These are phyloP conservation scores for Coemansia sp. DNA, from an alignment of 192 early-diverging fungal species.

Conservation along the genomic window DNA sequence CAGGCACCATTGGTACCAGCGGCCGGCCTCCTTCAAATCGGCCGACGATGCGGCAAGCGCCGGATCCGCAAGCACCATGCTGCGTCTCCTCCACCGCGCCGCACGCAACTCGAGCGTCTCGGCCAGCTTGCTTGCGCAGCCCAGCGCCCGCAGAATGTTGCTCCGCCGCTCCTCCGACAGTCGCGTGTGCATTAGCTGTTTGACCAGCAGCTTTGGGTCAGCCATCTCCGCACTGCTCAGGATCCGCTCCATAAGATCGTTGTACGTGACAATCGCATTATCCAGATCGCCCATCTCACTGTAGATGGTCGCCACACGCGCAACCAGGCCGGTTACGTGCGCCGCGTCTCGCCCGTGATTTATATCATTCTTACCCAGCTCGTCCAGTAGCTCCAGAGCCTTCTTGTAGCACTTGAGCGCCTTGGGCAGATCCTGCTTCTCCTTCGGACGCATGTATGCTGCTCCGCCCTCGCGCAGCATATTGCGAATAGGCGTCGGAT, in stretches of 20 bases:
- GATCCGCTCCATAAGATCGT: constrained; percentile 44
- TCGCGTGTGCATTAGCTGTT: constrained; percentile 25
- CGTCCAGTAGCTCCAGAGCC: constrained; percentile 35
- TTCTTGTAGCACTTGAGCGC: constrained; percentile 36
- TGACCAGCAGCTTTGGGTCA: constrained; percentile 36
- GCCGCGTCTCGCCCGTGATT: constrained; percentile 28
- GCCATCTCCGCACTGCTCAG: constrained; percentile 36
- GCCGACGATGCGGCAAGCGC: constrained; percentile 19
- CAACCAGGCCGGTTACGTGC: constrained; percentile 48
- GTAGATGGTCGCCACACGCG: constrained; percentile 41
- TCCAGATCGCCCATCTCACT: constrained; percentile 50
- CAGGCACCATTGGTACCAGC: constrained; percentile 58
- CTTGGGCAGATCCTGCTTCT: constrained; percentile 52
- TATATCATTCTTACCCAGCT: constrained; percentile 28
- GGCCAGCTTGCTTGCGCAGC: constrained; percentile 53
- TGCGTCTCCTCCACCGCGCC: constrained; percentile 41
- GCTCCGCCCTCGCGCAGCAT: constrained; percentile 46
- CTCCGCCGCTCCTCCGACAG: constrained; percentile 15
- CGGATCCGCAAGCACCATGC: constrained; percentile 29
- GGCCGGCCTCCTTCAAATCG: constrained; percentile 32
- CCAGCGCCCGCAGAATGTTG: constrained; percentile 44
- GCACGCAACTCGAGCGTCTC: constrained; percentile 43
- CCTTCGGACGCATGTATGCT: constrained; percentile 33
- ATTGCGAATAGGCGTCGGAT: constrained; percentile 33
- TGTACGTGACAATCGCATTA: constrained; percentile 31